phyloP scores from a whole-genome alignment of 106 monocot genomes.

The Acorus gramineus region DNA sequence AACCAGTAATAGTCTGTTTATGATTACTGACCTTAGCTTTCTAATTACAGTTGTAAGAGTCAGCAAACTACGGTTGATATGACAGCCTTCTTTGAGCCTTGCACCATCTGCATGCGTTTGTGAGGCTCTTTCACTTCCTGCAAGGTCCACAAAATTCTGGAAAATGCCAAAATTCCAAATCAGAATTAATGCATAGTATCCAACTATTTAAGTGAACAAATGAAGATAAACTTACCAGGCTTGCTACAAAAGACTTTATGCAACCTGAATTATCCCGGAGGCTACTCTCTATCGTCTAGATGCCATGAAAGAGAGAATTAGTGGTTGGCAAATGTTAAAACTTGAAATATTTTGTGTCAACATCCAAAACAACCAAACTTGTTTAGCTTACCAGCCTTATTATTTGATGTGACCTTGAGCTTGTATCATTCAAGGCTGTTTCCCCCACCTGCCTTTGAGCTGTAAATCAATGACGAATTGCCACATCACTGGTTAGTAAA shows the following conservation, averaged over 20 bases:
- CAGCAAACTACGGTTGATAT: slow-evolving; percentile 15
- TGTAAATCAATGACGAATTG: background rate
- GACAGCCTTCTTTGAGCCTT: slow-evolving; percentile 15
- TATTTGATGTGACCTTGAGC: slow-evolving; percentile 78
- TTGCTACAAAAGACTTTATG: slow-evolving; percentile 58
- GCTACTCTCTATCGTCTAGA: slow-evolving; percentile 79
- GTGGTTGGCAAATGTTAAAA: no score
- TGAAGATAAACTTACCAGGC: background rate
- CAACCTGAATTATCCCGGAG: slow-evolving; percentile 71
- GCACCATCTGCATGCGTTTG: background rate
- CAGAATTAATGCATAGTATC: background rate
- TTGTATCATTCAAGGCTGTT: slow-evolving; percentile 10
- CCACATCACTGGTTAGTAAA: background rate
- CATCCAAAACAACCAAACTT: background rate
- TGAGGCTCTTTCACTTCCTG: slow-evolving; percentile 11
- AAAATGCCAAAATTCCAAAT: background rate
- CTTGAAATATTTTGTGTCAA: background rate
- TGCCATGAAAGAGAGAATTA: background rate
- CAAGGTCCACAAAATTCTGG: slow-evolving; percentile 15
- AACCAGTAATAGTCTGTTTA: background rate
- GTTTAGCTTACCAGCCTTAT: slow-evolving; percentile 14
- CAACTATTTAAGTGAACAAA: background rate
- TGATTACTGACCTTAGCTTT: slow-evolving; percentile 14
- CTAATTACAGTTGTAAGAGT: slow-evolving; percentile 15
- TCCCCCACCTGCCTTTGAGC: slow-evolving; percentile 2